A percentile compares a stretch with the other conserved stretches of the same genome.
Conservation (phyloP, 805 yeast genomes). For the Metschnikowia santaceciliae region DNA sequence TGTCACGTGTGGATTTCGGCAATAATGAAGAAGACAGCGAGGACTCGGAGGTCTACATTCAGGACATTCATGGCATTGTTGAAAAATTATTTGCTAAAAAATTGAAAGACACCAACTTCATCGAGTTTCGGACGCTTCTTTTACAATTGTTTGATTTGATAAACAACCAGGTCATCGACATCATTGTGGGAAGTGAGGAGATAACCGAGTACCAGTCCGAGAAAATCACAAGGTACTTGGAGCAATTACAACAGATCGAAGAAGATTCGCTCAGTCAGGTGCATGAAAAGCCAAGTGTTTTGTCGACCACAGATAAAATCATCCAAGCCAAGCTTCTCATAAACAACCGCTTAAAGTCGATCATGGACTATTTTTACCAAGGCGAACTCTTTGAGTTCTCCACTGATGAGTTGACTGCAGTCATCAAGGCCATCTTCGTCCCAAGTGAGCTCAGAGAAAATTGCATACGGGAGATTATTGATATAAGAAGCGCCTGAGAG, state of each 20-base stretch:
- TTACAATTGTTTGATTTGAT: conserved; percentile 25
- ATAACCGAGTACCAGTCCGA: conserved; percentile 35
- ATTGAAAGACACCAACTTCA: conserved; percentile 24
- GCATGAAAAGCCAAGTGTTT: conserved; percentile 7
- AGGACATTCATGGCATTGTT: conserved; percentile 18
- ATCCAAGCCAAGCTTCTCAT: conserved; percentile 31
- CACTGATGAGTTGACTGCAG: conserved; percentile 42
- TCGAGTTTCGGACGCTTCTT: conserved; percentile 26
- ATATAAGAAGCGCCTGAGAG: conserved; percentile 31
- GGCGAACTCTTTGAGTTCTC: conserved; percentile 48
- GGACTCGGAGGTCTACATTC: conserved; percentile 15
- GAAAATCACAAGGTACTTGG: conserved; percentile 27
- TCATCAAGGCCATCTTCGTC: conserved; percentile 41
- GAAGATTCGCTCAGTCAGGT: conserved; percentile 7
- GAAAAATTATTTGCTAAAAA: conserved; percentile 16
- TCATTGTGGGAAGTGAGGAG: conserved; percentile 25
- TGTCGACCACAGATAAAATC: conserved; percentile 18
- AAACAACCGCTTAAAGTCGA: conserved; percentile 40
- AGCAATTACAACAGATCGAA: conserved; percentile 9
- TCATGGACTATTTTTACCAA: conserved; percentile 47
- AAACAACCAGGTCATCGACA: conserved; percentile 25
- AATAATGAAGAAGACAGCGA: conserved; percentile 12
- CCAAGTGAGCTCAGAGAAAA: conserved; percentile 45
- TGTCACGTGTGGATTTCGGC: conserved; percentile 16
- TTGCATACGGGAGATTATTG: conserved; percentile 44